These are phyloP conservation scores for Fusarium sp. DNA, from an alignment of 2,329 filamentous ascomycete genomes.

Conservation along the genomic window DNA sequence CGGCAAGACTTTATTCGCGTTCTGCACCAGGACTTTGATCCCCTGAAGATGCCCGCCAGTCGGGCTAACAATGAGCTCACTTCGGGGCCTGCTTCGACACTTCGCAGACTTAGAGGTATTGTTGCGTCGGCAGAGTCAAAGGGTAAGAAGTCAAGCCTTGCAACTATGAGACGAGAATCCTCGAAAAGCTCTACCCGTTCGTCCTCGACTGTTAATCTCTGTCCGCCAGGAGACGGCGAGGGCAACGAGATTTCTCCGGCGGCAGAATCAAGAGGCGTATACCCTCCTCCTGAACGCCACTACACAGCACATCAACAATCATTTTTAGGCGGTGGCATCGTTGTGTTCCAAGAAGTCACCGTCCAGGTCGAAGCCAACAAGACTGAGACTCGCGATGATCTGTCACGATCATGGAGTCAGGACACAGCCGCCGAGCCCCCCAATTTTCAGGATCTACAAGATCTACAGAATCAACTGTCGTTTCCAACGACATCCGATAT, in stretches of 20 bases:
- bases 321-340: constrained; percentile 9
- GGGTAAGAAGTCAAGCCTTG: not conserved
- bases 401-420: constrained; percentile 3
- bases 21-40: constrained; percentile 70
- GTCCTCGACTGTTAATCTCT: constrained; percentile 13
- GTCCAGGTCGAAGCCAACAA: constrained; percentile 16
- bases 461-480: not conserved
- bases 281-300: not conserved
- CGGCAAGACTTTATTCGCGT: constrained; percentile 69
- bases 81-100: constrained; percentile 9
- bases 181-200: constrained; percentile 12
- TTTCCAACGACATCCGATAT: not conserved
- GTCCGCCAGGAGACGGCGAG: not conserved
- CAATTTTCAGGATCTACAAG: not conserved
- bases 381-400: not conserved
- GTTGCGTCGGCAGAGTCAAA: not conserved
- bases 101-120: not conserved
- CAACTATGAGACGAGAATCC: not conserved
- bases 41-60: constrained; percentile 2
- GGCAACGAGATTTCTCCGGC: not conserved
- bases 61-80: constrained; percentile 20
- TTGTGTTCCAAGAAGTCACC: constrained; percentile 24
- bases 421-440: constrained; percentile 9
- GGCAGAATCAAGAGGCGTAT: not conserved
- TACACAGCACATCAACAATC: constrained; percentile 1